These are phyloP conservation scores for Stellera chamaejasme DNA, from an alignment of 345 rosid species.

Conservation along the genomic window DNA sequence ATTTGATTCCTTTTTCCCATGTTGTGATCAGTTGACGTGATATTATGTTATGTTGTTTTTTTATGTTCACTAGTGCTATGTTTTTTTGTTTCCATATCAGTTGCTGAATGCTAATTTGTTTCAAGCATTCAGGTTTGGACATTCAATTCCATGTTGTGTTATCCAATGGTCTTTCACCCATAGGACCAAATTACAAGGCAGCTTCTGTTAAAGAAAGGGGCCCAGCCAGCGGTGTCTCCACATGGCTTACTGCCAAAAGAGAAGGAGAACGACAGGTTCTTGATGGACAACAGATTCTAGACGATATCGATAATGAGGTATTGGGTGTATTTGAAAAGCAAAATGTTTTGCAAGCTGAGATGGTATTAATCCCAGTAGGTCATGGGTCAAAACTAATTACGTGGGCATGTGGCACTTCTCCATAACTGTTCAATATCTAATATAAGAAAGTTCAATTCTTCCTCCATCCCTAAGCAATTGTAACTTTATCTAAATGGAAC, in stretches of 20 bases:
- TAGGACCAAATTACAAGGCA: constrained; percentile 58
- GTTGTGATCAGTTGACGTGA: background rate
- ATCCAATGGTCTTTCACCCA: constrained; percentile 53
- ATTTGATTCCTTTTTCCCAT: too few relatives aligned
- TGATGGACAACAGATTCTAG: constrained; percentile 52
- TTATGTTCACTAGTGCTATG: background rate
- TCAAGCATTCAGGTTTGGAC: constrained; percentile 42
- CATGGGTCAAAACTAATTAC: background rate
- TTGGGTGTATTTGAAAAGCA: background rate
- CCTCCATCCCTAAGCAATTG: too few relatives aligned
- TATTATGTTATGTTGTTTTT: background rate
- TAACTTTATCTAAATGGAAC: too few relatives aligned
- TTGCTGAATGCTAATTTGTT: constrained; percentile 5
- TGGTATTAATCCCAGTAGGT: too few relatives aligned
- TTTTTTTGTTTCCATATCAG: background rate
- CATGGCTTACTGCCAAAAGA: constrained; percentile 69
- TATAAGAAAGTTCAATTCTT: too few relatives aligned
- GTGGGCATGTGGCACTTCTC: background rate
- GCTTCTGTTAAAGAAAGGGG: constrained; percentile 32
- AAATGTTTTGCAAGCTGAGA: background rate
- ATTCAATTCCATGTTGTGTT: constrained; percentile 52
- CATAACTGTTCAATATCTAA: too few relatives aligned
- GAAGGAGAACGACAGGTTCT: constrained; percentile 55
- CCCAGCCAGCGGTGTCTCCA: constrained; percentile 7
- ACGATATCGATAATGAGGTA: constrained; percentile 49